A percentile compares a stretch with the other conserved stretches of the same genome.
Conservation (phyloP, 345 rosid genomes). For the Tarenaya hassleriana region DNA sequence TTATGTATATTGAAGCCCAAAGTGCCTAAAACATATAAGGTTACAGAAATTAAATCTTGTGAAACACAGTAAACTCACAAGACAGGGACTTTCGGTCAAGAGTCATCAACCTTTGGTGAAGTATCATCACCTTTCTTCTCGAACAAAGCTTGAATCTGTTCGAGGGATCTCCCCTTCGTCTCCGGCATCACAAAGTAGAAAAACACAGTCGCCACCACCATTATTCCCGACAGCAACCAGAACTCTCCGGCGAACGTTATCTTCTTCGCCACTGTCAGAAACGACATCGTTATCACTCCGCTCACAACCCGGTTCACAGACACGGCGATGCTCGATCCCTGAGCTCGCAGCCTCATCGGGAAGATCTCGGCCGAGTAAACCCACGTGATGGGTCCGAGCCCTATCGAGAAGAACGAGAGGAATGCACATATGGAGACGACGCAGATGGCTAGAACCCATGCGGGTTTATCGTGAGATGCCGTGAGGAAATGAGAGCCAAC, state of each 20-base stretch:
- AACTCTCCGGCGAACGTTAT: constrained; percentile 43
- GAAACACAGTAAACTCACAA: too few relatives aligned
- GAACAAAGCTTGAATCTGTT: constrained; percentile 40
- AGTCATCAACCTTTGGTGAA: not conserved
- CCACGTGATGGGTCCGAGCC: constrained; percentile 59
- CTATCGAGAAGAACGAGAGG: constrained; percentile 52
- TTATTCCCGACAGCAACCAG: constrained; percentile 35
- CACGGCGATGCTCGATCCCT: constrained; percentile 44
- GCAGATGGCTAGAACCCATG: constrained; percentile 32
- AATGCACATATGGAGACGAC: constrained; percentile 36
- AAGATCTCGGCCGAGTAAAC: constrained; percentile 54
- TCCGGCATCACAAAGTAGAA: constrained; percentile 39
- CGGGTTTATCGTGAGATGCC: constrained; percentile 24
- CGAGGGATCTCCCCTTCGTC: constrained; percentile 50
- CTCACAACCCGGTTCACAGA: constrained; percentile 51
- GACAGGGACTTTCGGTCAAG: too few relatives aligned
- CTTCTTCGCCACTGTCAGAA: constrained; percentile 28
- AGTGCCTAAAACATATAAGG: too few relatives aligned
- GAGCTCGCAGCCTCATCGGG: constrained; percentile 47
- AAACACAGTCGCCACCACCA: constrained; percentile 33
- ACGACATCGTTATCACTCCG: constrained; percentile 46
- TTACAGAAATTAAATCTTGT: too few relatives aligned
- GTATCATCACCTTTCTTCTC: constrained; percentile 17
- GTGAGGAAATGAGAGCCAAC: constrained; percentile 30
- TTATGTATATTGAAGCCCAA: too few relatives aligned